Conservation (phyloP, 2,329 filamentous ascomycete genomes). For the Pseudogymnoascus sp. region DNA sequence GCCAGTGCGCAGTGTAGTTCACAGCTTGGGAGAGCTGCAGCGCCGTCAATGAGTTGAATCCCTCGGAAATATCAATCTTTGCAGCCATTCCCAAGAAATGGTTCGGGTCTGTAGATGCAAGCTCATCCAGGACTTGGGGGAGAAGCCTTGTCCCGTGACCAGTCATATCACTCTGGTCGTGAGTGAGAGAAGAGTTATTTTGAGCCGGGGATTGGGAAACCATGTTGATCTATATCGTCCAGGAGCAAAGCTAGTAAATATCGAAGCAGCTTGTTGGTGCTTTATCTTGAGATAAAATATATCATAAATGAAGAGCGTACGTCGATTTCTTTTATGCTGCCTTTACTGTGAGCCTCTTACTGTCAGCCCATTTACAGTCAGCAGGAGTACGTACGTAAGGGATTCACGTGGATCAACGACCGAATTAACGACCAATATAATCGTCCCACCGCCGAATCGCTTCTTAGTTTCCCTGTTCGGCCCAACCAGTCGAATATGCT, state of each 20-base stretch:
- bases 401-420: not conserved
- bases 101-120: not conserved
- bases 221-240: not conserved
- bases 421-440: not conserved
- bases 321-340: not conserved
- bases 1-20: constrained; percentile 20
- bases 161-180: not conserved
- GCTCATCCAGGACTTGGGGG: not conserved
- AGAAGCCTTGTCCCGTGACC: not conserved
- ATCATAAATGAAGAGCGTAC: not conserved
- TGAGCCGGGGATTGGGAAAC: not conserved
- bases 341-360: not conserved
- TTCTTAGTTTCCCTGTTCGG: not conserved
- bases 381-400: not conserved
- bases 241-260: not conserved
- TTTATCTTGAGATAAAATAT: not conserved
- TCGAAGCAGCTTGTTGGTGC: not conserved
- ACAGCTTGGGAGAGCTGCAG: constrained; percentile 17
- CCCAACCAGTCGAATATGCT: not conserved
- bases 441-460: not conserved
- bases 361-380: not conserved
- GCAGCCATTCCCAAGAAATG: not conserved
- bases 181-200: not conserved
- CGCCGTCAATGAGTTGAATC: constrained; percentile 15
- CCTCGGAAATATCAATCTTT: not conserved